Base-by-base conservation (phyloP, 2,329 filamentous ascomycete genomes). In the Fusarium chuoi region DNA sequence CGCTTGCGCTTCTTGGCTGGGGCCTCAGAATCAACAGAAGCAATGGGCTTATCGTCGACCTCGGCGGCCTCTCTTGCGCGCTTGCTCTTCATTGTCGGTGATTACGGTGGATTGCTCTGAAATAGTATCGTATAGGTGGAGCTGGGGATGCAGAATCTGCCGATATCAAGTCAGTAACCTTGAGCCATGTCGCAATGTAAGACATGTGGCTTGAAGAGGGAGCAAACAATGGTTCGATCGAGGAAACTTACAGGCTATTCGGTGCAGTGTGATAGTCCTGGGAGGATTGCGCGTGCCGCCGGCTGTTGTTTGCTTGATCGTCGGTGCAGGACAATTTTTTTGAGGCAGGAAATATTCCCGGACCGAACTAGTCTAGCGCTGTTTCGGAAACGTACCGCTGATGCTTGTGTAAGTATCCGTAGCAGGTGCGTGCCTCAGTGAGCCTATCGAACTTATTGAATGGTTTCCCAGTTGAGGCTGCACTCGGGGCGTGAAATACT, bases 1-100 rank as follows among this genome's bases (percentile, higher is more conserved):
- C 79, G 79, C 80, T 83, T 83, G 77, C 81, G 81, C 80, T 83
- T 83, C 77, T 82, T 83, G 63, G 74, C 74, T 35, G 79, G 73
- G 30, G 64, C 73, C 26, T 78, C 79, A 46, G 69, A 69, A 22
- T 78, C 70, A 38, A 72, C 64, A 38, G 63, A 48, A 44, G 76
- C 65, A 39, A 68, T 61, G 20, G 75, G 74, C 58, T 77, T 79
- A n/a, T 79, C 78, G 17, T 80, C 79, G 30, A 74, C 73, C 41
- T 79, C 75, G 46, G 63, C 75, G 38, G 79, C 79, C 55, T 83
- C 82, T 64, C 79, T 79, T 44, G 82, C 82, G 59, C 82, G 82
- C 71, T 84, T 84, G 79, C 82, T 84, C 76, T 84, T 84, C 79
- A 77, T 79, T 46, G 41, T 65, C 58, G 54, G 45, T 26, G 60